Conservation (phyloP, 352 stramenopile species). For the Blastocystis sp. region DNA sequence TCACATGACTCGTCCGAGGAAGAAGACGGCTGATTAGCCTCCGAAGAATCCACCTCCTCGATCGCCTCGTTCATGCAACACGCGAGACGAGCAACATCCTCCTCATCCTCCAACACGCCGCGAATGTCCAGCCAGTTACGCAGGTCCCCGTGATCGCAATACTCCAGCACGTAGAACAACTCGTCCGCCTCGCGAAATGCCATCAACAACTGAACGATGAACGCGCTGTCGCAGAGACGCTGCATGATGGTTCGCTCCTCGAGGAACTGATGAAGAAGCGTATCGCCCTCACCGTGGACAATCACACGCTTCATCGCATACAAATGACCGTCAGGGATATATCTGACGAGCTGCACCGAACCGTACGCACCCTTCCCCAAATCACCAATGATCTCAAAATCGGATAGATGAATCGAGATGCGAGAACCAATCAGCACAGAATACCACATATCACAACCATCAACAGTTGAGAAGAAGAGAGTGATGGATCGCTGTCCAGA, state of each 20-base stretch:
- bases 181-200: slow-evolving; percentile 19
- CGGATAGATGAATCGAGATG: neutral
- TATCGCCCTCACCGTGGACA: neutral
- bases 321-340: neutral
- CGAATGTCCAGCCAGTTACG: neutral
- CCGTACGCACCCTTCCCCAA: slow-evolving; percentile 37
- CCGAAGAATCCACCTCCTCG: no score
- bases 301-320: slow-evolving; percentile 50
- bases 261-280: slow-evolving; percentile 41
- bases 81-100: no score
- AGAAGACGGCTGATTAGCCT: no score
- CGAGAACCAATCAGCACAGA: slow-evolving; percentile 16
- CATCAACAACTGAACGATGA: slow-evolving; percentile 51
- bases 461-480: slow-evolving; percentile 7
- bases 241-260: slow-evolving; percentile 55
- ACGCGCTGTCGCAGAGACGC: neutral
- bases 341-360: slow-evolving; percentile 18
- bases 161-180: slow-evolving; percentile 51
- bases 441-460: slow-evolving; percentile 46
- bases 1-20: no score
- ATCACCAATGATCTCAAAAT: slow-evolving; percentile 51
- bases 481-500: neutral
- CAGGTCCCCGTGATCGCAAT: slow-evolving; percentile 35
- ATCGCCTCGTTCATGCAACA: no score
- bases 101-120: neutral